phyloP scores from a whole-genome alignment of 2,329 filamentous ascomycete species.

The Arthrobotrys conoides region DNA sequence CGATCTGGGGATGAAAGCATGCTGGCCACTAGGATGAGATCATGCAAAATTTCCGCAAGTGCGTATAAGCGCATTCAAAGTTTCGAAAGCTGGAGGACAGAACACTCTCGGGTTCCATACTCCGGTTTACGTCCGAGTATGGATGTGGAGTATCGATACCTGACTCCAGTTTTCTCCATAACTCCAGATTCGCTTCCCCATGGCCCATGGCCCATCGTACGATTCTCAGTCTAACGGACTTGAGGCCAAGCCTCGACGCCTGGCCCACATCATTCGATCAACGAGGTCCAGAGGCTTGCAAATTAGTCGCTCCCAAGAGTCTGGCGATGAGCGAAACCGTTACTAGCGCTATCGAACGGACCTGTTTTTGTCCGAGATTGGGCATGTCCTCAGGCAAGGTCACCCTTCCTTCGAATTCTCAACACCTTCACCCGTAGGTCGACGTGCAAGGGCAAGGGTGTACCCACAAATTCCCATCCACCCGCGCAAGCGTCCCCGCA shows the following conservation, averaged over 20 bases:
- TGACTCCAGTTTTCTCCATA: constrained; percentile 57
- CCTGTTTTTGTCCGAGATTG: constrained; percentile 58
- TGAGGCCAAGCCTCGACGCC: constrained; percentile 45
- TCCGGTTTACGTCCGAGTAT: constrained; percentile 60
- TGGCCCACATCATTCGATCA: constrained; percentile 46
- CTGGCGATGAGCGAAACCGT: constrained; percentile 56
- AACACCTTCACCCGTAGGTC: constrained; percentile 47
- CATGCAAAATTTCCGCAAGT: constrained; percentile 62
- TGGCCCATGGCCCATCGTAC: constrained; percentile 47
- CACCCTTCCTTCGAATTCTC: constrained; percentile 42
- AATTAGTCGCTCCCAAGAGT: constrained; percentile 36
- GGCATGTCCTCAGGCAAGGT: constrained; percentile 42
- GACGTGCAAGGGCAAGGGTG: constrained; percentile 38
- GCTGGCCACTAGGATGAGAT: constrained; percentile 57
- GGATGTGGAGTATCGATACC: constrained; percentile 54
- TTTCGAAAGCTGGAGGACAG: constrained; percentile 32
- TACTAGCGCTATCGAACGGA: constrained; percentile 51
- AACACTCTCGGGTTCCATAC: constrained; percentile 52
- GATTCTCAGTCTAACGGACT: constrained; percentile 57
- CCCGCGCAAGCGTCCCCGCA: constrained; percentile 58
- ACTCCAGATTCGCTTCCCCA: constrained; percentile 53
- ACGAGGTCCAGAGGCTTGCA: constrained; percentile 51
- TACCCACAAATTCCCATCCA: constrained; percentile 51
- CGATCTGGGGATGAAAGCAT: constrained; percentile 60
- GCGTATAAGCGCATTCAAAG: constrained; percentile 41